Evolutionary conservation across 805 yeast species (phyloP), one percentile per base, ranked within the genome.

Genomic region (Wickerhamomyces subpelliculosus): DNA sequence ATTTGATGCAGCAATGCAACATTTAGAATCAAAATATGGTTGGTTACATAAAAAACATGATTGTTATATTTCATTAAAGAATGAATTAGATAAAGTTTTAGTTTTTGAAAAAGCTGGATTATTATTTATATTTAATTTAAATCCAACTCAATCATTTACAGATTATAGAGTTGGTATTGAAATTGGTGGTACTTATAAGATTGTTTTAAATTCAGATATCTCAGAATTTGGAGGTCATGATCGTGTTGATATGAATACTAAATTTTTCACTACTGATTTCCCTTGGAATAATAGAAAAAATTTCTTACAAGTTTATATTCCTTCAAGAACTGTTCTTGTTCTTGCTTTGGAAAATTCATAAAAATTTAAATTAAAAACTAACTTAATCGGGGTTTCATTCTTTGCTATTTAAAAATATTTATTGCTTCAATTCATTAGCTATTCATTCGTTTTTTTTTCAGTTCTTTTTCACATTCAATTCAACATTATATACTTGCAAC

Each of bases 141-240:
- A 90, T 61, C 95, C 95, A 24, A 73, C 83, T 0, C 66, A 85
- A 39, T 84, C 95, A 2, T 90, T 68, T 60, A 68, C 85, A 2
- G 96, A 87, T 61, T 90, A 89, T 64, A 76, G 95, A 55, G 70
- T 90, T 34, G 97, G 98, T n/a, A 85, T 86, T 17, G 88, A 90
- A 21, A 64, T 52, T 11, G 69, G 90, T 0, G 98, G 97, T 8
- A 67, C 65, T 35, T 90, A 90, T 59, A 72, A 69, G 47, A 69
- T 89, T 36, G 79, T 85, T 22, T 65, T 93, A 51, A 83, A 84
- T 54, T 69, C 89, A 3, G 98, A 90, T 54, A 70, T 70, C 37
- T 61, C 56, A 13, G 69, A 73, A 47, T 85, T 70, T 61, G 96
- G 96, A 23, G 97, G 98, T 4, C 95, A 84, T 55, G 68, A 64